Evolutionary conservation across 2,329 filamentous ascomycete species (phyloP).

Genomic region (Apiospora phragmitis): DNA sequence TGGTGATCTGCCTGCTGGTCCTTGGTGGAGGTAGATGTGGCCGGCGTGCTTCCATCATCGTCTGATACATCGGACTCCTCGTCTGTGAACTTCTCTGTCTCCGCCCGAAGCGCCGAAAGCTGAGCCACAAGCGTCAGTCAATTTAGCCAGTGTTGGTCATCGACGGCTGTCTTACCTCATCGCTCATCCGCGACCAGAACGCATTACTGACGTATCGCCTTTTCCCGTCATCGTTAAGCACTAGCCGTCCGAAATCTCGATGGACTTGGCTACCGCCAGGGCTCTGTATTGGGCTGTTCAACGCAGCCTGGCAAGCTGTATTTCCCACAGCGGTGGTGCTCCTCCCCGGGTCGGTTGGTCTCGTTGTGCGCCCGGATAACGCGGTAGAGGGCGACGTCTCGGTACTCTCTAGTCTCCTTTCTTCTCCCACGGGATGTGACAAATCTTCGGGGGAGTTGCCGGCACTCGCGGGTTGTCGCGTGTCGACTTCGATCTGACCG

Average conservation of each 20-base stretch:
- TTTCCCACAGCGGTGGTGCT: background rate
- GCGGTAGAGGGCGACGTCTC: slow-evolving; percentile 17
- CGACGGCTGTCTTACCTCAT: slow-evolving; percentile 56
- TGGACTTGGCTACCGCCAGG: slow-evolving; percentile 33
- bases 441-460: slow-evolving; percentile 40
- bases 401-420: slow-evolving; percentile 11
- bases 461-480: slow-evolving; percentile 35
- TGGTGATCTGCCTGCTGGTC: slow-evolving; percentile 57
- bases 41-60: slow-evolving; percentile 55
- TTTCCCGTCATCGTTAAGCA: slow-evolving; percentile 68
- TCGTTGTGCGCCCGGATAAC: background rate
- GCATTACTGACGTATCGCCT: slow-evolving; percentile 74
- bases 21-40: slow-evolving; percentile 36
- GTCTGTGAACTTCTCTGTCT: slow-evolving; percentile 49
- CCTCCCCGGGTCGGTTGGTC: background rate
- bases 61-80: slow-evolving; percentile 60
- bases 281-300: slow-evolving; percentile 28
- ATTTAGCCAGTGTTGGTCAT: background rate
- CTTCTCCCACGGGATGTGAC: slow-evolving; percentile 21
- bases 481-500: slow-evolving; percentile 61
- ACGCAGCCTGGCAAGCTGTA: background rate
- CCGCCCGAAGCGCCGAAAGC: slow-evolving; percentile 48
- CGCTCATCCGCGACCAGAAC: slow-evolving; percentile 75
- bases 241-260: slow-evolving; percentile 65
- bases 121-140: slow-evolving; percentile 25